Percentiles rank a stretch among this genome's conserved stretches.
phyloP scores from a whole-genome alignment of 768 basidiomycete species.

The Trametes meyenii region DNA sequence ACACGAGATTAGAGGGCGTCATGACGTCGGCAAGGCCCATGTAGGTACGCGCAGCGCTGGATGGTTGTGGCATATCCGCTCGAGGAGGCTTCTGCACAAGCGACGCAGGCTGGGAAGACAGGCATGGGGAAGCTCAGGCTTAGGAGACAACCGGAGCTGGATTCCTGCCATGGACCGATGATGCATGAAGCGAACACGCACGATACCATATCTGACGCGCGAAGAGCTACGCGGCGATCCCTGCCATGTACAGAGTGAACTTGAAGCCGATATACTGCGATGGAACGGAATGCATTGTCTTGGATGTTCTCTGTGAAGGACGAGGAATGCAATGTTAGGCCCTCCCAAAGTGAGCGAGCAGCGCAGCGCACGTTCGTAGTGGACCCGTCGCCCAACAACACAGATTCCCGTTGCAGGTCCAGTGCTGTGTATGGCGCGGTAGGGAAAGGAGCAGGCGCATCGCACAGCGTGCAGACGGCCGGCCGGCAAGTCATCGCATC shows the following conservation, averaged over 20 bases:
- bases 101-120: neutral
- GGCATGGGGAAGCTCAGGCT: neutral
- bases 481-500: no score
- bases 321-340: neutral
- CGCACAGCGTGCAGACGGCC: neutral
- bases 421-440: neutral
- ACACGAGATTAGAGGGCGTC: neutral
- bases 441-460: neutral
- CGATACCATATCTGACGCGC: neutral
- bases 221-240: constrained; percentile 2
- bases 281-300: neutral
- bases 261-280: no score
- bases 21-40: constrained; percentile 7
- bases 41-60: constrained; percentile 1
- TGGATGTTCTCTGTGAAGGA: neutral
- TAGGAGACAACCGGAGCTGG: neutral
- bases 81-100: neutral
- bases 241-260: no score
- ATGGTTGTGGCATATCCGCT: constrained; percentile 5
- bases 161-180: neutral
- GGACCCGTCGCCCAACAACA: neutral
- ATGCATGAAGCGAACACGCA: constrained; percentile 1
- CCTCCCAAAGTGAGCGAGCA: constrained; percentile 3
- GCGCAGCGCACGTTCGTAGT: constrained; percentile 23
- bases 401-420: neutral